phyloP scores from a whole-genome alignment of 805 yeast species.

The Sungouiella thailandica region DNA sequence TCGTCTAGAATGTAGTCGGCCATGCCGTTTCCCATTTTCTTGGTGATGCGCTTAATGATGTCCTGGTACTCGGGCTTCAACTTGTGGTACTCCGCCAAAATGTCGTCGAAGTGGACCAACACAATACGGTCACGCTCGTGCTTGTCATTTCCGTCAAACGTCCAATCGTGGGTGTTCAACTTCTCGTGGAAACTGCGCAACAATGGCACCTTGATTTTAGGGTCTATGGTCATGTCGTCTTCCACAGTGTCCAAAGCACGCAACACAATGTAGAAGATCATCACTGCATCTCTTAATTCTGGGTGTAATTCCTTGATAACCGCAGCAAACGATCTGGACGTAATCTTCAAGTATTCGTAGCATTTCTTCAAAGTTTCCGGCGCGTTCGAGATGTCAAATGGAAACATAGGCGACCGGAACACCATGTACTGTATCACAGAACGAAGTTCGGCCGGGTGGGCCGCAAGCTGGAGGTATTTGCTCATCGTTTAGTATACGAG shows the following conservation, averaged over 20 bases:
- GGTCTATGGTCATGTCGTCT: slow-evolving; percentile 87
- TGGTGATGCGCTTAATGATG: slow-evolving; percentile 70
- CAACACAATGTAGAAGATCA: slow-evolving; percentile 79
- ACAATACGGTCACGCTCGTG: slow-evolving; percentile 80
- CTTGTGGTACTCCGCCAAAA: slow-evolving; percentile 66
- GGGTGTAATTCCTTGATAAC: slow-evolving; percentile 91
- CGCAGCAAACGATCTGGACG: slow-evolving; percentile 92
- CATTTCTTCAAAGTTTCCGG: slow-evolving; percentile 47
- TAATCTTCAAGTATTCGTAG: slow-evolving; percentile 56
- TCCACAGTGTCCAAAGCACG: slow-evolving; percentile 94
- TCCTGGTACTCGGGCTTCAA: slow-evolving; percentile 74
- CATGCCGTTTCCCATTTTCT: slow-evolving; percentile 96
- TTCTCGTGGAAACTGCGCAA: slow-evolving; percentile 64
- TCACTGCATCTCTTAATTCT: slow-evolving; percentile 73
- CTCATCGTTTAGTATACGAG: slow-evolving; percentile 39
- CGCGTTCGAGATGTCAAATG: slow-evolving; percentile 34
- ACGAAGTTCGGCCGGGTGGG: slow-evolving; percentile 68
- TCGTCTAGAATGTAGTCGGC: slow-evolving; percentile 84
- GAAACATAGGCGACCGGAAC: slow-evolving; percentile 51
- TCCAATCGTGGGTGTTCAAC: slow-evolving; percentile 68
- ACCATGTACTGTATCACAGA: slow-evolving; percentile 58
- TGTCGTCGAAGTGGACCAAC: slow-evolving; percentile 67
- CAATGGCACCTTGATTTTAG: slow-evolving; percentile 66
- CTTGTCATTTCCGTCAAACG: slow-evolving; percentile 68
- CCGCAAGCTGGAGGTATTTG: slow-evolving; percentile 50